Percentiles rank a stretch among this genome's conserved stretches.
phyloP scores from a whole-genome alignment of 495 filamentous ascomycete species.

The Neohortaea acidophila region DNA sequence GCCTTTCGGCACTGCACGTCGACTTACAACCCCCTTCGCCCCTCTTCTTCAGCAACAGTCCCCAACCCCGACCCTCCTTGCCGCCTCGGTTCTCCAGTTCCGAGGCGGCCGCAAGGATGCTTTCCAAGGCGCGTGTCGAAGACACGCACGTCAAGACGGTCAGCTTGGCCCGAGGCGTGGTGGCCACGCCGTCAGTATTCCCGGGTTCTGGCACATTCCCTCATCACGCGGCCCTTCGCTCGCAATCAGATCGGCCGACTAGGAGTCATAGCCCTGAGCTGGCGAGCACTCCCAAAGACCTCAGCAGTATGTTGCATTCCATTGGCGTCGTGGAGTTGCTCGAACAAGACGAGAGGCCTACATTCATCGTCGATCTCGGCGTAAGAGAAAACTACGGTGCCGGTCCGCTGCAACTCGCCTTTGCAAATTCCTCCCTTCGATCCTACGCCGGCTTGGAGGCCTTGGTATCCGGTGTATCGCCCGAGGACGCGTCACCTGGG shows the following conservation, averaged over 20 bases:
- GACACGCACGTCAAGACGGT: conserved; percentile 43
- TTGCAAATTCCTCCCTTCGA: conserved; percentile 44
- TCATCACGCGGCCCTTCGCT: neutral
- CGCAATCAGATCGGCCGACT: neutral
- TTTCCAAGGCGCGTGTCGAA: conserved; percentile 39
- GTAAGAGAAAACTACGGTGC: conserved; percentile 37
- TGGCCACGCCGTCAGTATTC: conserved; percentile 36
- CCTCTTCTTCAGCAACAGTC: conserved; percentile 42
- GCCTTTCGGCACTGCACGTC: neutral
- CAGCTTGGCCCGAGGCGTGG: conserved; percentile 44
- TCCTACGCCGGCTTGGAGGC: conserved; percentile 33
- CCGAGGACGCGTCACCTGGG: conserved; percentile 25
- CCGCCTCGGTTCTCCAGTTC: conserved; percentile 40
- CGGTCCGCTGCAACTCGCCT: conserved; percentile 39
- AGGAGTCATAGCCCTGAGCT: conserved; percentile 20
- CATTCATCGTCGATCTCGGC: conserved; percentile 49
- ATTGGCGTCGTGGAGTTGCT: conserved; percentile 49
- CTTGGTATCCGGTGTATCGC: conserved; percentile 26
- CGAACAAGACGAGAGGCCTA: conserved; percentile 51
- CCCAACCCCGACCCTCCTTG: conserved; percentile 31
- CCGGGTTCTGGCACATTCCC: neutral
- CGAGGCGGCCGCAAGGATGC: conserved; percentile 42
- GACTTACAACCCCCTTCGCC: conserved; percentile 31
- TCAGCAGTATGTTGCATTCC: conserved; percentile 35
- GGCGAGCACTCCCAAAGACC: neutral